Evolutionary conservation across 768 basidiomycete genomes (phyloP).

Genomic region (Pisolithus sp.): DNA sequence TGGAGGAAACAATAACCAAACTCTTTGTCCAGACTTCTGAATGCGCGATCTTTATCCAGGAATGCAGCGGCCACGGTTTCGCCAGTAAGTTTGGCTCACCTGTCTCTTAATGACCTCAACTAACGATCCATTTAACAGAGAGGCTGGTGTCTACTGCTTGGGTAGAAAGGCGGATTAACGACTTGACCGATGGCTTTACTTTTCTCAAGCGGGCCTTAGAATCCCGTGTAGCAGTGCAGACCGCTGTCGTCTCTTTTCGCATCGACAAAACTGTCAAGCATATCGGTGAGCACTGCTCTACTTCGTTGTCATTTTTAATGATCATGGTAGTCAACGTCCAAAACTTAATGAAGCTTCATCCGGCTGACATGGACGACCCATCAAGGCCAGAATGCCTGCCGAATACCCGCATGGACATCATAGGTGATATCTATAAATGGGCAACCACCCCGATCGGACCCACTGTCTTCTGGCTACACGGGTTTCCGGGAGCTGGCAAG

Average conservation of each 20-base stretch:
- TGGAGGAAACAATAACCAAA: constrained; percentile 21
- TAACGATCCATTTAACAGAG: constrained; percentile 5
- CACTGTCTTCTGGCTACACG: constrained; percentile 29
- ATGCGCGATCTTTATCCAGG: constrained; percentile 31
- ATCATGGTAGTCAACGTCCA: constrained; percentile 15
- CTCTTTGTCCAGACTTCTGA: constrained; percentile 30
- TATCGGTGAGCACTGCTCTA: constrained; percentile 13
- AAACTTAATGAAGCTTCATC: constrained; percentile 19
- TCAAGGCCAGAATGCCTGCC: constrained; percentile 24
- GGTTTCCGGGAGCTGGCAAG: constrained; percentile 32
- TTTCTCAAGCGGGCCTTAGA: constrained; percentile 22
- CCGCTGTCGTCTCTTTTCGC: constrained; percentile 23
- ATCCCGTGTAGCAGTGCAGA: constrained; percentile 19
- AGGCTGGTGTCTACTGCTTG: constrained; percentile 11
- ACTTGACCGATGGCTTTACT: constrained; percentile 18
- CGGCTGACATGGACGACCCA: constrained; percentile 24
- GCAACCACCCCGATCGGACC: constrained; percentile 13
- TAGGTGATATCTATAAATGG: constrained; percentile 22
- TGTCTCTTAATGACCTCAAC: constrained; percentile 5
- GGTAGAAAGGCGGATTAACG: constrained; percentile 15
- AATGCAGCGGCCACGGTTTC: constrained; percentile 31
- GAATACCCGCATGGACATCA: constrained; percentile 25
- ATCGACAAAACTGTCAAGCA: constrained; percentile 21
- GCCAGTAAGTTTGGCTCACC: constrained; percentile 14
- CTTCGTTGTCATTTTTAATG: neutral